phyloP scores from a whole-genome alignment of 768 basidiomycete species.

The Tricholoma flavovirens region DNA sequence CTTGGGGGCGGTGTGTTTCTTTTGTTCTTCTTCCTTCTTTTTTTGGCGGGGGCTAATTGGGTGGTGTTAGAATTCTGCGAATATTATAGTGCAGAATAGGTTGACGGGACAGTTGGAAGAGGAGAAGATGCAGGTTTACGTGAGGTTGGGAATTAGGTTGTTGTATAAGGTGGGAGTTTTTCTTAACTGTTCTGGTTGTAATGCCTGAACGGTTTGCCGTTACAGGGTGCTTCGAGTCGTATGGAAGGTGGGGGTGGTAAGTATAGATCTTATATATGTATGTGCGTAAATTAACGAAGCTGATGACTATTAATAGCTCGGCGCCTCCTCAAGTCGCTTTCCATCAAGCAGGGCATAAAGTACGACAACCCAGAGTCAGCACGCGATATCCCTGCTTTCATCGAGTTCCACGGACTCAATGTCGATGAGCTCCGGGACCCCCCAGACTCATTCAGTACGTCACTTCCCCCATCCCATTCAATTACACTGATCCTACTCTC shows the following conservation, averaged over 20 bases:
- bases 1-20: constrained; percentile 71
- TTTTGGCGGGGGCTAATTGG: constrained; percentile 1
- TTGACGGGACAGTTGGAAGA: constrained; percentile 89
- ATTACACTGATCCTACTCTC: not conserved
- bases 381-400: constrained; percentile 79
- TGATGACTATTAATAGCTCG: constrained; percentile 43
- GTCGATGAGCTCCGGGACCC: constrained; percentile 82
- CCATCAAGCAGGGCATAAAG: constrained; percentile 91
- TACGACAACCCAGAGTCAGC: constrained; percentile 85
- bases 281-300: not conserved
- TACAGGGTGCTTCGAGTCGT: constrained; percentile 72
- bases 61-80: constrained; percentile 76
- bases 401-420: constrained; percentile 84
- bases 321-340: constrained; percentile 80
- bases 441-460: constrained; percentile 74
- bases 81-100: constrained; percentile 96
- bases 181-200: not conserved
- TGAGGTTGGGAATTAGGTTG: constrained; percentile 85
- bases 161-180: constrained; percentile 64
- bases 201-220: not conserved
- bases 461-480: not conserved
- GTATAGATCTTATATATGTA: constrained; percentile 14
- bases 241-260: constrained; percentile 87
- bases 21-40: too few species aligned
- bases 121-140: constrained; percentile 96